Evolutionary conservation across 2,329 filamentous ascomycete species (phyloP).

Genomic region (Juglanconis sp.): DNA sequence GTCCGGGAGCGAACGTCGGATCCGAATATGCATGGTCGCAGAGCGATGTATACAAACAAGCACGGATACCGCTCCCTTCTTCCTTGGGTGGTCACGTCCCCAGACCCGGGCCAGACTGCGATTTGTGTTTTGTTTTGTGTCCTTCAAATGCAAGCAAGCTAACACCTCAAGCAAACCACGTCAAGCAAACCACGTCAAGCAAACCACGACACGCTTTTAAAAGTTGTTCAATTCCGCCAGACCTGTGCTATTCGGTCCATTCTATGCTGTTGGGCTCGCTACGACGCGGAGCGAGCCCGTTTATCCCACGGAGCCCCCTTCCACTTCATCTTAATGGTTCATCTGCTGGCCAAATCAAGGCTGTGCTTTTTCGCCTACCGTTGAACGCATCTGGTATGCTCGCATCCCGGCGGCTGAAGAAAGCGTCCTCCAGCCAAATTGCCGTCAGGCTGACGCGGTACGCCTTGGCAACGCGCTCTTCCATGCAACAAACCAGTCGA

Average conservation of each 20-base stretch:
- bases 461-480: not conserved
- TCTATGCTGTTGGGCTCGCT: constrained; percentile 11
- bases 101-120: too few relatives aligned
- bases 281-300: constrained; percentile 1
- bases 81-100: too few relatives aligned
- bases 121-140: not conserved
- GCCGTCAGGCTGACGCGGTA: not conserved
- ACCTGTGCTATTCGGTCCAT: constrained; percentile 9
- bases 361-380: not conserved
- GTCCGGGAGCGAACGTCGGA: not conserved
- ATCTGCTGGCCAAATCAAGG: not conserved
- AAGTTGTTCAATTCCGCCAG: constrained; percentile 6
- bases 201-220: not conserved
- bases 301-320: not conserved
- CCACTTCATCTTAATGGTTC: not conserved
- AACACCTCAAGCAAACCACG: not conserved
- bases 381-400: not conserved
- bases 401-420: not conserved
- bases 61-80: too few relatives aligned
- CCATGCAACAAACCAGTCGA: constrained; percentile 1
- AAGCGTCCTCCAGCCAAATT: not conserved
- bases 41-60: too few relatives aligned
- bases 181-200: too few relatives aligned
- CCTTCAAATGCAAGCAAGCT: not conserved
- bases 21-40: not conserved